Evolutionary conservation across 192 early-diverging fungal species (phyloP).

Genomic region (Coemansia sp.): DNA sequence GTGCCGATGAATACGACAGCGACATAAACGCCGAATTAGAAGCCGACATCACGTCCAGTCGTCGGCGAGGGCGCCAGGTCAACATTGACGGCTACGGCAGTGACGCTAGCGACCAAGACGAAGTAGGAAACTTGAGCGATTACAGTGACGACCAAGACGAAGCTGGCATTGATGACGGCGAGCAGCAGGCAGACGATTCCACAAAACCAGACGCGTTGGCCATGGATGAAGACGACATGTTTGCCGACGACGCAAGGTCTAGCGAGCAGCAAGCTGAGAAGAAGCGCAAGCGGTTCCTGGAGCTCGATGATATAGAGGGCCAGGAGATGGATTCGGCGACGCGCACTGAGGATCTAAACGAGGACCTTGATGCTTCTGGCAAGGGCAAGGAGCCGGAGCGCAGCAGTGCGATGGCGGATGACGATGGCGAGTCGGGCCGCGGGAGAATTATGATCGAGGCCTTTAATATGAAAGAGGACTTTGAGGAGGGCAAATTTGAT

Average conservation of each 20-base stretch:
- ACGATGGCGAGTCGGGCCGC: background rate
- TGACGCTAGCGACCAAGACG: constrained; percentile 40
- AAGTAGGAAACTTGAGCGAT: constrained; percentile 34
- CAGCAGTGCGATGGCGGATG: background rate
- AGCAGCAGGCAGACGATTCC: background rate
- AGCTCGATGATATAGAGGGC: constrained; percentile 62
- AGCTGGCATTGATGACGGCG: constrained; percentile 11
- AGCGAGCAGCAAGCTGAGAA: constrained; percentile 8
- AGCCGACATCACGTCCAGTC: constrained; percentile 34
- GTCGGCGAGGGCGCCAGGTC: constrained; percentile 10
- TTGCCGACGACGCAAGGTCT: constrained; percentile 44
- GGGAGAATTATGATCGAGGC: constrained; percentile 57
- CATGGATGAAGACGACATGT: constrained; percentile 64
- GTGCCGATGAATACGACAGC: constrained; percentile 12
- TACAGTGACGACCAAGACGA: constrained; percentile 39
- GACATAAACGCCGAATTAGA: constrained; percentile 34
- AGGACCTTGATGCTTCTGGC: background rate
- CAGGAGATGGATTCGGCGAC: constrained; percentile 55
- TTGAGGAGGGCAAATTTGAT: constrained; percentile 73
- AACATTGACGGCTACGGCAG: constrained; percentile 41
- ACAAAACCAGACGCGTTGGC: background rate
- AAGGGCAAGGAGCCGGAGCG: background rate
- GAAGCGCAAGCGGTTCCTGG: constrained; percentile 51
- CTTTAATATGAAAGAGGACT: constrained; percentile 77
- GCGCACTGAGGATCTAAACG: constrained; percentile 3